These are phyloP conservation scores for Monilinia fructigena DNA, from an alignment of 2,329 filamentous ascomycete species.

Conservation along the genomic window DNA sequence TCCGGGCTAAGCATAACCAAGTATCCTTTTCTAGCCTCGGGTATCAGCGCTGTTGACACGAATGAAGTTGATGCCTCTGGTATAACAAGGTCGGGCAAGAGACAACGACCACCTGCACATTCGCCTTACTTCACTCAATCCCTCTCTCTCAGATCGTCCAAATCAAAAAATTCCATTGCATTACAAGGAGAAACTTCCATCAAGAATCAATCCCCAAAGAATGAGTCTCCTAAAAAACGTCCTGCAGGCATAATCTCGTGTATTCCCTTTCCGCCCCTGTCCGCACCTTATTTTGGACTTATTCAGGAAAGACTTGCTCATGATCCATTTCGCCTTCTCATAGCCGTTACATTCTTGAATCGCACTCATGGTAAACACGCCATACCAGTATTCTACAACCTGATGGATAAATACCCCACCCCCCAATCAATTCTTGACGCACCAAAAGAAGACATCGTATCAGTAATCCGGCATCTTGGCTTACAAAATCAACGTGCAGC, in stretches of 20 bases:
- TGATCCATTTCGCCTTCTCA: slow-evolving; percentile 75
- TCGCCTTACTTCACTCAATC: slow-evolving; percentile 38
- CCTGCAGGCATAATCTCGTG: slow-evolving; percentile 46
- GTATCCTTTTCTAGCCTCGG: slow-evolving; percentile 28
- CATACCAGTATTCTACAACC: slow-evolving; percentile 69
- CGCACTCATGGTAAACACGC: slow-evolving; percentile 72
- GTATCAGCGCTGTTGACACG: slow-evolving; percentile 26
- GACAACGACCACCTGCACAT: slow-evolving; percentile 34
- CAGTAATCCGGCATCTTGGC: slow-evolving; percentile 68
- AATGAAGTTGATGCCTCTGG: slow-evolving; percentile 24
- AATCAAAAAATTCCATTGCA: slow-evolving; percentile 5
- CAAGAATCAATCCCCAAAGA: neutral
- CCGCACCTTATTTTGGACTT: slow-evolving; percentile 66
- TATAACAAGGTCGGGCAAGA: slow-evolving; percentile 22
- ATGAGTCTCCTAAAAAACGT: slow-evolving; percentile 27
- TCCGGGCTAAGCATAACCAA: slow-evolving; percentile 27
- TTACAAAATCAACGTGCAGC: slow-evolving; percentile 66
- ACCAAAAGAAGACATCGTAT: slow-evolving; percentile 54
- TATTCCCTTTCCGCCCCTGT: slow-evolving; percentile 67
- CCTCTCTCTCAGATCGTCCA: slow-evolving; percentile 21
- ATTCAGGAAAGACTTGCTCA: slow-evolving; percentile 77
- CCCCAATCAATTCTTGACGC: slow-evolving; percentile 61
- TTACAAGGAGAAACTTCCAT: neutral
- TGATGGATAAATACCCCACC: slow-evolving; percentile 69
- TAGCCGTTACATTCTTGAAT: slow-evolving; percentile 83